Base-by-base conservation (phyloP, 2,329 filamentous ascomycete species). In the Exophiala phaeomuriformis region DNA sequence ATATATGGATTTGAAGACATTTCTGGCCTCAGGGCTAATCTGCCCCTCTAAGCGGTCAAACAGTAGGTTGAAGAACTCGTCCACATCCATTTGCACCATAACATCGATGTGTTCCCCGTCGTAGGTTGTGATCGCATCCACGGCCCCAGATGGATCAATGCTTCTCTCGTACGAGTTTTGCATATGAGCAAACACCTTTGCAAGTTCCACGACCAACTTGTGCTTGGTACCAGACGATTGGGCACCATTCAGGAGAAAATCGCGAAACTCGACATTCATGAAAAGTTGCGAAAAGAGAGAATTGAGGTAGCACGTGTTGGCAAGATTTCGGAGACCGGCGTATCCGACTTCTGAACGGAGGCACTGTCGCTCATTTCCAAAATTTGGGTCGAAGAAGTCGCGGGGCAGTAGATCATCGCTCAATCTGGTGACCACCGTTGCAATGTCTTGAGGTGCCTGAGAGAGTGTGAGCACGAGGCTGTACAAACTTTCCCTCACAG, bases 241-340 rank as follows among this genome's bases (percentile, higher is more conserved):
- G 5, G 75, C 69, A 33, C 52, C 42, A 52, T 75, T 70, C 56
- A 97, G 76, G 62, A 98, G 86, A 68, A 97, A 95, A 10, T 81
- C 78, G 12, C 93, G 84, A 64, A 98, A 97, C 4, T 82, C 78
- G 10, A 87, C 72, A 66, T 98, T 97, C 89, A 96, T 97, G 74
- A 91, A 98, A 0, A 98, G 80, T 66, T 98, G 93, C 0, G 90
- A 91, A 56, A 97, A 78, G 0, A 98, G 75, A 0, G 93, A 97
- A 67, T 98, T 98, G 66, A 97, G 79, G 67, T 98, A 98, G 70
- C 93, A 98, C 0, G 94, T 97, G 66, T 96, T 95, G 6, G 89
- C 93, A 10, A 96, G 78, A 64, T 98, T 98, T 52, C 80, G 80
- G n/a, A 98, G 71, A 1, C 93, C 93, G n/a, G 86, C 82, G 66